These are phyloP conservation scores for Apophysomyces trapeziformis DNA, from an alignment of 371 early-diverging fungal genomes.

Conservation along the genomic window DNA sequence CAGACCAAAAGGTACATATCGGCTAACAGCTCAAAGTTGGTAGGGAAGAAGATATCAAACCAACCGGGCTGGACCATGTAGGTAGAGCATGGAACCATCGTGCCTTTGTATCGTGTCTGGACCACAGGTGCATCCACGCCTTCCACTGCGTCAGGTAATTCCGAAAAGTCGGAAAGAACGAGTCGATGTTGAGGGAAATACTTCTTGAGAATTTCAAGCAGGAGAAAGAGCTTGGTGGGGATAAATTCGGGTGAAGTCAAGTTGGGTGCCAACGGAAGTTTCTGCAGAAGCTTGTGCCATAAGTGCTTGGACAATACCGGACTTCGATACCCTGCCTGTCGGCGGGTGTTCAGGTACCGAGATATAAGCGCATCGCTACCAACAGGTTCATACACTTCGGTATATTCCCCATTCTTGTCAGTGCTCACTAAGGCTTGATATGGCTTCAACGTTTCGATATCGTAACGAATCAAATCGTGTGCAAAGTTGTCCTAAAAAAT, in stretches of 20 bases:
- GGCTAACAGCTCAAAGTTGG: conserved; percentile 86
- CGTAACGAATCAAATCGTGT: conserved; percentile 92
- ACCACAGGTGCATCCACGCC: conserved; percentile 93
- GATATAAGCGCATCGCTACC: conserved; percentile 74
- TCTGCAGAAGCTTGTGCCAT: conserved; percentile 55
- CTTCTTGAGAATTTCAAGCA: conserved; percentile 74
- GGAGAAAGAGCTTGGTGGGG: conserved; percentile 84
- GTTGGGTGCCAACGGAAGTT: conserved; percentile 86
- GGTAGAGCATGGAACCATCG: conserved; percentile 93
- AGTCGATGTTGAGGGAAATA: conserved; percentile 91
- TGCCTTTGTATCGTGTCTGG: conserved; percentile 86
- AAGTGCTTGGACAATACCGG: conserved; percentile 62
- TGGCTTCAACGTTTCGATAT: conserved; percentile 70
- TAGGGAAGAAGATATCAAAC: conserved; percentile 98
- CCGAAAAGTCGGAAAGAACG: conserved; percentile 87
- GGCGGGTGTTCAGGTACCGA: conserved; percentile 70
- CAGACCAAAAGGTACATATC: conserved; percentile 77
- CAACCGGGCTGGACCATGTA: conserved; percentile 97
- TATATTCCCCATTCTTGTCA: conserved; percentile 82
- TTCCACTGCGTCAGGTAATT: conserved; percentile 79
- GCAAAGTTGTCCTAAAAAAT: conserved; percentile 87
- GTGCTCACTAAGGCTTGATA: conserved; percentile 83
- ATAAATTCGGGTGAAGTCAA: conserved; percentile 86
- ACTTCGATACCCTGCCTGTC: conserved; percentile 57
- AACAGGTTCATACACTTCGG: conserved; percentile 83